Evolutionary conservation across 805 yeast genomes (phyloP).

Genomic region (Tetrapisispora nanseiensis): DNA sequence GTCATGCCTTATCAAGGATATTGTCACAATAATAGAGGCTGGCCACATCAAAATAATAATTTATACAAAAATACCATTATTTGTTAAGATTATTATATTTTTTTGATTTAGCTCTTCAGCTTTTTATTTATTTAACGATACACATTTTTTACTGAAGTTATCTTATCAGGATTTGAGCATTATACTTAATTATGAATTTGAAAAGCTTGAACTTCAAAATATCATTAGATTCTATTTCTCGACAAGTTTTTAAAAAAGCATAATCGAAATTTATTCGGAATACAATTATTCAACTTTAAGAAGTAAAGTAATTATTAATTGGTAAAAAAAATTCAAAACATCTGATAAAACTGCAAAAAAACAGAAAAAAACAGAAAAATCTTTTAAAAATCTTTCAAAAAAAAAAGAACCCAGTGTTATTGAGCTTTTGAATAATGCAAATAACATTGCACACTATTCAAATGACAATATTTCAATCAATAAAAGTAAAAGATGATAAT

Average conservation of each 20-base stretch:
- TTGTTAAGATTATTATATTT: background rate
- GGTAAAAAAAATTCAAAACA: background rate
- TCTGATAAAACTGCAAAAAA: background rate
- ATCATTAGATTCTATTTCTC: no score
- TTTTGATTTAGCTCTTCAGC: background rate
- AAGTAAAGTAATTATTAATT: background rate
- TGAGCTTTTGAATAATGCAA: no score
- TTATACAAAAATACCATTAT: background rate
- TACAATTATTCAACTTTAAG: no score
- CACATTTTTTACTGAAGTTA: no score
- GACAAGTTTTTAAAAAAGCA: no score
- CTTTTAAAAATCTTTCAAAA: conserved; percentile 1
- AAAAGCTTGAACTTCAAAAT: no score
- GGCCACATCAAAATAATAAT: background rate
- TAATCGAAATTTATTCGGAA: no score
- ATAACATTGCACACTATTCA: no score
- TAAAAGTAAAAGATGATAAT: background rate
- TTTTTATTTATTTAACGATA: no score
- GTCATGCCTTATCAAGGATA: background rate
- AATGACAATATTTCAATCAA: background rate
- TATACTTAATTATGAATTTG: no score
- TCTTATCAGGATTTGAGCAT: no score
- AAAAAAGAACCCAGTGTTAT: background rate
- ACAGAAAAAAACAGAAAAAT: background rate
- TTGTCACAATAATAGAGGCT: background rate